Percentiles rank a stretch among this genome's conserved stretches.
Evolutionary conservation across 1,139 yeast genomes (phyloP).

Genomic region (Magnusiomyces paraingens): DNA sequence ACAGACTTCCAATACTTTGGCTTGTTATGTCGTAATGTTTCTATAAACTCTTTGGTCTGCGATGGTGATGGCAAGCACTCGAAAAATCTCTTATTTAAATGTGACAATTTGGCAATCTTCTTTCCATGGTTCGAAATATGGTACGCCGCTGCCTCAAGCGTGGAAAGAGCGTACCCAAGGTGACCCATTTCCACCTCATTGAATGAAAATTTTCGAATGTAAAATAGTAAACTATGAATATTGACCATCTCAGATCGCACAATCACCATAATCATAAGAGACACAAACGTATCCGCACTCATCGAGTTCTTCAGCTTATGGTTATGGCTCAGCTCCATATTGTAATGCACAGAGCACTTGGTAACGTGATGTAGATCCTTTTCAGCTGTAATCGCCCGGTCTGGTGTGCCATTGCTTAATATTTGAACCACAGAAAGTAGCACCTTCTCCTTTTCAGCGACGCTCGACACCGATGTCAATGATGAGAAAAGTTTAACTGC

Average conservation of each 20-base stretch:
- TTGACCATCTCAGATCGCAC: constrained; percentile 54
- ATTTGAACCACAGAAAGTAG: constrained; percentile 49
- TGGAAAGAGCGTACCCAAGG: constrained; percentile 60
- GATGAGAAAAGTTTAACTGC: constrained; percentile 53
- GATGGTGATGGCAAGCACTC: constrained; percentile 49
- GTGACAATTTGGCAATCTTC: constrained; percentile 42
- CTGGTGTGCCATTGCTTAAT: constrained; percentile 36
- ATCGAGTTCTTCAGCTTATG: constrained; percentile 32
- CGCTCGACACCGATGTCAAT: constrained; percentile 45
- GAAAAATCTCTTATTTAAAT: constrained; percentile 35
- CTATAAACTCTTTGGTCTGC: constrained; percentile 4
- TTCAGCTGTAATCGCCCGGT: background rate
- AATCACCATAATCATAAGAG: constrained; percentile 65
- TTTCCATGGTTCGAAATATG: constrained; percentile 47
- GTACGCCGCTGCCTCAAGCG: constrained; percentile 73
- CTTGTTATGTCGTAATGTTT: constrained; percentile 1
- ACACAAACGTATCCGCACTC: constrained; percentile 79
- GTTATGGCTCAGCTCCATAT: constrained; percentile 19
- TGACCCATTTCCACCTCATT: constrained; percentile 44
- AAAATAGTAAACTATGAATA: constrained; percentile 58
- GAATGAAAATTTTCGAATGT: constrained; percentile 56
- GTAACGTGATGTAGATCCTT: constrained; percentile 14
- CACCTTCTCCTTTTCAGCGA: constrained; percentile 48
- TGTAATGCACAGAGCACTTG: constrained; percentile 18
- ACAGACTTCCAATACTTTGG: constrained; percentile 37